Base-by-base conservation (phyloP, 2,329 filamentous ascomycete species). In the Ploettnerulaceae sp. region DNA sequence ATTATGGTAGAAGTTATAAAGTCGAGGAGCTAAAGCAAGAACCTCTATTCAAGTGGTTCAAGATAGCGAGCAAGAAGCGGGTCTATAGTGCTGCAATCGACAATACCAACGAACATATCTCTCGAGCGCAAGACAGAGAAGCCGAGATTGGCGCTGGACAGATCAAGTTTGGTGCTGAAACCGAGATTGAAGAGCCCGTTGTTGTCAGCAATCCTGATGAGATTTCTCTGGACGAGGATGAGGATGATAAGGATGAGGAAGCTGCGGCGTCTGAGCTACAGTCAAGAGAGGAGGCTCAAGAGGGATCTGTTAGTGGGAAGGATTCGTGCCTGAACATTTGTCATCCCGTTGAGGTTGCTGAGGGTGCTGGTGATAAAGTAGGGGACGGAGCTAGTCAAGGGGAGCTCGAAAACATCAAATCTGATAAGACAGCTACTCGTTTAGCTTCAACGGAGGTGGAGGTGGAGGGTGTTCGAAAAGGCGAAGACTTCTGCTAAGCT, bases 161-260 rank as follows among this genome's bases (percentile, higher is more conserved):
- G 20, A 14, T 3, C 22, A 20, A 14, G 5, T 4, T 9, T 7
- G 34, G 18, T n/a, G n/a, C n/a, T n/a, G 34, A 12, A 21, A 15
- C 14, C 3, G 32, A n/a, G 25, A 28, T 7, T 7, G n/a, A 7
- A 28, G 25, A 7, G n/a, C 17, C 15, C 9, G 20, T 26, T 14
- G 20, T 32, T 18, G n/a, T n/a, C n/a, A n/a, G n/a, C n/a, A 46
- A 46, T 14, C 35, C 26, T 2, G 28, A 46, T 46, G 44, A 46
- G 35, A 40, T 46, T 40, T 21, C 20, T 11, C 14, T 46, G 20
- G 41, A 45, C 9, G n/a, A n/a, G n/a, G 22, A 36, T 17, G 40
- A 44, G 3, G 22, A 36, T 36, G 21, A 44, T 9, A 29, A 43
- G 18, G 40, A 43, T n/a, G n/a, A n/a, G n/a, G n/a, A n/a, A n/a